Evolutionary conservation across 495 filamentous ascomycete species (phyloP).

Genomic region (Cenococcum geophilum): DNA sequence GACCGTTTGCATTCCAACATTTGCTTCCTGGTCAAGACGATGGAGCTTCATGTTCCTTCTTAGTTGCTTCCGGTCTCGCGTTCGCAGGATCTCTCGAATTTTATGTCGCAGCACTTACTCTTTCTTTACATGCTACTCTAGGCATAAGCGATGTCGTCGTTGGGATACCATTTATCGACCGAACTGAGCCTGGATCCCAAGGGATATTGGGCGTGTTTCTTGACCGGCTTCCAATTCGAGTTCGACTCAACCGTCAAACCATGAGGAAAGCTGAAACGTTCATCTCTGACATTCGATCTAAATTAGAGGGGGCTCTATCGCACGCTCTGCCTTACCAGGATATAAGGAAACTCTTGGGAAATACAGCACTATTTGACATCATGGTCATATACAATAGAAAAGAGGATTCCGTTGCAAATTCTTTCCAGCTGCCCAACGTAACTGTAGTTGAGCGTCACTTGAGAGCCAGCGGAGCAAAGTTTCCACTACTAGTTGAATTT

Average conservation of each 20-base stretch:
- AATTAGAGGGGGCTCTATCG: constrained; percentile 1
- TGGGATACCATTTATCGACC: constrained; percentile 9
- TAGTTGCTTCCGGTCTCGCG: neutral
- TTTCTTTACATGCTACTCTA: neutral
- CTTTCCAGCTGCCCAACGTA: neutral
- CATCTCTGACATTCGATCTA: neutral
- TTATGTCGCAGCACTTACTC: neutral
- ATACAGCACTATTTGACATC: constrained; percentile 10
- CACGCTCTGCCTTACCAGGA: constrained; percentile 9
- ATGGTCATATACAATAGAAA: constrained; percentile 14
- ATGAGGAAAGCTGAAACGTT: neutral
- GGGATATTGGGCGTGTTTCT: constrained; percentile 15
- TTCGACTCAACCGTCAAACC: neutral
- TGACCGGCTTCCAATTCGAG: constrained; percentile 14
- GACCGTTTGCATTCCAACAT: neutral
- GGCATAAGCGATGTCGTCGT: constrained; percentile 6
- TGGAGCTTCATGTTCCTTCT: neutral
- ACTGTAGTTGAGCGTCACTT: neutral
- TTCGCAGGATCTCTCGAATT: neutral
- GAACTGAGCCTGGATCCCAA: constrained; percentile 11
- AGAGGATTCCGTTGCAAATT: neutral
- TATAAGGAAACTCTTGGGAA: constrained; percentile 1
- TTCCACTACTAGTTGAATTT: constrained; percentile 16
- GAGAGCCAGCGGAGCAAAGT: constrained; percentile 9
- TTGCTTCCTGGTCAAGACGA: neutral